Percentiles rank a stretch among this genome's conserved stretches.
These are phyloP conservation scores for Backusella tarrabulga DNA, from an alignment of 192 early-diverging fungal species.

Conservation along the genomic window DNA sequence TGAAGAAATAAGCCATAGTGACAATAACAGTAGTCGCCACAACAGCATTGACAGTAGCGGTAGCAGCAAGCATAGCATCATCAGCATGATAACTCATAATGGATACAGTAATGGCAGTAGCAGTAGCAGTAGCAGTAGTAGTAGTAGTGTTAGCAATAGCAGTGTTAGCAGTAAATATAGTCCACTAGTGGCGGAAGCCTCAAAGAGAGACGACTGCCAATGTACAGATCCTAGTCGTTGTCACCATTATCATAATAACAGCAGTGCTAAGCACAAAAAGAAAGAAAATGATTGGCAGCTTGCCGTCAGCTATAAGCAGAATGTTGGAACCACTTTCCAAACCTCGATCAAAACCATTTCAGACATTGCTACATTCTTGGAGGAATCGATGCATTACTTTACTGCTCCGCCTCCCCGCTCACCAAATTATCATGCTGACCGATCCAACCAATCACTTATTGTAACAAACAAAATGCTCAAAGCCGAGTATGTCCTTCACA, in stretches of 20 bases:
- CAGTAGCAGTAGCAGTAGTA: neutral
- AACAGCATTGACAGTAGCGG: neutral
- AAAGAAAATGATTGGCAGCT: conserved; percentile 14
- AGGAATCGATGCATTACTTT: conserved; percentile 18
- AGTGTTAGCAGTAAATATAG: too few species aligned
- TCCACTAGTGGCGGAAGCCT: neutral
- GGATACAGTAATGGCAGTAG: neutral
- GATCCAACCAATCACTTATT: neutral
- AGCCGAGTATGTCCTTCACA: conserved; percentile 11
- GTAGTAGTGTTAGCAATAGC: neutral
- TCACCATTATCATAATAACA: neutral
- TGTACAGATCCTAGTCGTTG: neutral
- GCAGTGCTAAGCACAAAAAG: neutral
- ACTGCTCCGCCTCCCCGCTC: conserved; percentile 1
- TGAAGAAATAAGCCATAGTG: neutral
- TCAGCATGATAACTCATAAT: neutral
- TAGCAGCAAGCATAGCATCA: neutral
- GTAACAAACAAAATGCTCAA: conserved; percentile 22
- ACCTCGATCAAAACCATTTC: conserved; percentile 21
- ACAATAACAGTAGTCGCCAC: neutral
- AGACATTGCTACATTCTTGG: conserved; percentile 13
- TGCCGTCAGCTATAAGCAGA: conserved; percentile 1
- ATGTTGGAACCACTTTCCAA: conserved; percentile 17
- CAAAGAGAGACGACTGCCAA: neutral
- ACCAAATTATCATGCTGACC: conserved; percentile 15